Evolutionary conservation across 257 asterid genomes (phyloP).

Genomic region (Salvia miltiorrhiza): DNA sequence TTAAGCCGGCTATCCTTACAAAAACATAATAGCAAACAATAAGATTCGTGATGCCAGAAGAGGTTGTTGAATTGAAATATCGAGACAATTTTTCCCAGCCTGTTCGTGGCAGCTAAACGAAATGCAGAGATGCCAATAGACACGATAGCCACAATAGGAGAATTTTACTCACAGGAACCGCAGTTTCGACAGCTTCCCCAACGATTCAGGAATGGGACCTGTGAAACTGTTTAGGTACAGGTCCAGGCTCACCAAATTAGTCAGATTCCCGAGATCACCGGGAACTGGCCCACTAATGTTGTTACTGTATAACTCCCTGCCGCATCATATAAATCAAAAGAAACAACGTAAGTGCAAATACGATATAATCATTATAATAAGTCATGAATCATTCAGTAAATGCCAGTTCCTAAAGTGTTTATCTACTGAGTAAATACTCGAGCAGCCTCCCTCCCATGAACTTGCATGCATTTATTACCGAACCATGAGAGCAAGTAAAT

Average conservation of each 20-base stretch:
- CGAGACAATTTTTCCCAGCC: neutral
- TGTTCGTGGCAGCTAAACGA: no score
- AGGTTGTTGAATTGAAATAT: neutral
- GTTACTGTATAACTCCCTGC: slow-evolving; percentile 96
- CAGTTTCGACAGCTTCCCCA: slow-evolving; percentile 86
- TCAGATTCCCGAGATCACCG: slow-evolving; percentile 87
- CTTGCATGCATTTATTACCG: neutral
- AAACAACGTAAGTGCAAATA: slow-evolving; percentile 11
- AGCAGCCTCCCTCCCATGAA: neutral
- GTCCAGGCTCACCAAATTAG: slow-evolving; percentile 97
- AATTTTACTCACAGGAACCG: slow-evolving; percentile 89
- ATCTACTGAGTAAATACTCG: neutral
- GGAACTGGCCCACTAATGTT: slow-evolving; percentile 87
- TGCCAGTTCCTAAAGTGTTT: neutral
- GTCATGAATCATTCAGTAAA: neutral
- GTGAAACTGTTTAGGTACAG: slow-evolving; percentile 77
- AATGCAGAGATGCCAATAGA: neutral
- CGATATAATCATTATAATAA: neutral
- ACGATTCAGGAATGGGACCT: slow-evolving; percentile 84
- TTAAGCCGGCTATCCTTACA: slow-evolving; percentile 92
- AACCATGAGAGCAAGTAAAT: neutral
- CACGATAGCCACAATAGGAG: neutral
- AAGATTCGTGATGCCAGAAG: slow-evolving; percentile 20
- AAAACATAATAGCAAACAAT: slow-evolving; percentile 28
- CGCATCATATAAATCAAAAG: no score